Evolutionary conservation across 495 filamentous ascomycete genomes (phyloP).

Genomic region (Neurospora tetrasperma): DNA sequence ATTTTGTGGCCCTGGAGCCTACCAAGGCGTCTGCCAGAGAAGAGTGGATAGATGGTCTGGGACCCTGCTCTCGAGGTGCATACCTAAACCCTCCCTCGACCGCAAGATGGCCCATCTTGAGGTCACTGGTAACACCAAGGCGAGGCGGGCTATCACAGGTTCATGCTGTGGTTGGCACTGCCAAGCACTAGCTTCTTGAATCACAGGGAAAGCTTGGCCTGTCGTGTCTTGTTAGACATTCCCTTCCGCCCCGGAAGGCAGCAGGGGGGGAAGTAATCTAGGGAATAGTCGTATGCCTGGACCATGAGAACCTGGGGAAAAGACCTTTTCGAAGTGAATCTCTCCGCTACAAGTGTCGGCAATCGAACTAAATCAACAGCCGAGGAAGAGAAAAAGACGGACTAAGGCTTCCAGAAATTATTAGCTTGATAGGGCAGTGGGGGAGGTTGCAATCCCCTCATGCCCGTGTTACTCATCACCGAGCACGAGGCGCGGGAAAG

Average conservation of each 20-base stretch:
- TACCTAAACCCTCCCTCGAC: background rate
- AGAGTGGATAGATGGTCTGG: background rate
- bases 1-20: background rate
- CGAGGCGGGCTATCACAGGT: background rate
- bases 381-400: background rate
- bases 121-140: background rate
- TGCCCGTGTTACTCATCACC: background rate
- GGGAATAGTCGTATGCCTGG: background rate
- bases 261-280: background rate
- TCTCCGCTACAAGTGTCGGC: background rate
- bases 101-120: background rate
- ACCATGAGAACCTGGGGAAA: background rate
- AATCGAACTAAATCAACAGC: background rate
- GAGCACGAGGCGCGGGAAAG: background rate
- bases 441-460: background rate
- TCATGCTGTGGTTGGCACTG: conserved; percentile 1
- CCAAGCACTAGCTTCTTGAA: conserved; percentile 14
- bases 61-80: background rate
- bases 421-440: background rate
- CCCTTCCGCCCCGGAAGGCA: background rate
- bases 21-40: background rate
- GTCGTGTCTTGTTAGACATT: conserved; percentile 3
- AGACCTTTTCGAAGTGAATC: background rate
- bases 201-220: conserved; percentile 22
- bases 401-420: background rate